Evolutionary conservation across 106 monocot species (phyloP), one percentile per base, ranked within the genome.

Genomic region (Dendrobium catenatum): DNA sequence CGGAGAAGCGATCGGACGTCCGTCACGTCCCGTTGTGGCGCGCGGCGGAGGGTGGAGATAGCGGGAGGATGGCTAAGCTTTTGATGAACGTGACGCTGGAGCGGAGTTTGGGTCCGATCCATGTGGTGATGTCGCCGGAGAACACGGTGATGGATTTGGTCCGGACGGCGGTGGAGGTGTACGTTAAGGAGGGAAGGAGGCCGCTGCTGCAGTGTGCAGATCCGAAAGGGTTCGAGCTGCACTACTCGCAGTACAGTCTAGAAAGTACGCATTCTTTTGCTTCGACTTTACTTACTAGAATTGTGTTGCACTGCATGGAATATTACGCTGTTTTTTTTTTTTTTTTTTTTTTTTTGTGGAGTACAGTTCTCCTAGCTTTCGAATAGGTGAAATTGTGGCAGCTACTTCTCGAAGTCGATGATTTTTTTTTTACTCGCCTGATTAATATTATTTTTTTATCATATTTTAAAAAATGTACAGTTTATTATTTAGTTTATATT

Each of bases 81-180:
- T 84, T 91, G 75, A 26, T 91, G 43, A 88, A 86, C 67, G 90
- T 91, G 80, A 84, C 88, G 80, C 55, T 91, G 19, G 73, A 88
- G 82, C 61, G 84, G 77, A 91, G 88, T 84, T 78, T 81, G 44
- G 84, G 84, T 73, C 79, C 91, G 1, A 75, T 91, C 19, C 88
- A 84, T 51, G 79, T 88, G 70, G 42, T 88, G 47, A 54, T 85
- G 55, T 80, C 86, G 33, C 80, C 86, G 81, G 88, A 91, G 55
- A 77, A 17, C 46, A 87, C 85, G 33, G 88, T 87, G 72, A 86
- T 75, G 76, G 91, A 91, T 16, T 73, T 91, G 55, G 56, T 89
- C 51, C 67, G 41, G 40, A 79, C 79, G 78, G 86, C 85, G 73
- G 81, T 88, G 46, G 79, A 75, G 48, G 78, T 77, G 40, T 91